These are phyloP conservation scores for Entomortierella lignicola DNA, from an alignment of 192 early-diverging fungal genomes.

Conservation along the genomic window DNA sequence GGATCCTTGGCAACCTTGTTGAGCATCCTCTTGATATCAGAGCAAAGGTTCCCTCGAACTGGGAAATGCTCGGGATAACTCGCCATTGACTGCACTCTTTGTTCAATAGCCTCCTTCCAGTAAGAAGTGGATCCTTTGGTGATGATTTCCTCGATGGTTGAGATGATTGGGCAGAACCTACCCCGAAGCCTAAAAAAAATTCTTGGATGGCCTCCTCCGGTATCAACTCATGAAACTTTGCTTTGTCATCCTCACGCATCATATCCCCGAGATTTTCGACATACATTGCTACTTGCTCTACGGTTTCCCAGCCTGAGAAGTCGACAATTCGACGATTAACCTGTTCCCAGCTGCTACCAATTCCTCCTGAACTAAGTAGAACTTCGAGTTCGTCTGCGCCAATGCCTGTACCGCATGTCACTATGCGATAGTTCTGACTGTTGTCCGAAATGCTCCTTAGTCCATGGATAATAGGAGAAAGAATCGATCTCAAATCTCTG, in stretches of 20 bases:
- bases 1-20: slow-evolving; percentile 44
- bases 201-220: slow-evolving; percentile 38
- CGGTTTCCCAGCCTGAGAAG: slow-evolving; percentile 48
- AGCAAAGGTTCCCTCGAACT: slow-evolving; percentile 32
- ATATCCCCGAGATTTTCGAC: slow-evolving; percentile 41
- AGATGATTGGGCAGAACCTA: slow-evolving; percentile 30
- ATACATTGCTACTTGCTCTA: slow-evolving; percentile 31
- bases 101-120: slow-evolving; percentile 40
- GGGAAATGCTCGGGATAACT: slow-evolving; percentile 35
- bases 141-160: slow-evolving; percentile 49
- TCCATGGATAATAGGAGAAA: slow-evolving; percentile 39
- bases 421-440: slow-evolving; percentile 21
- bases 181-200: slow-evolving; percentile 46
- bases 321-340: slow-evolving; percentile 35
- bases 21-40: slow-evolving; percentile 45
- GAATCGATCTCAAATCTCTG: slow-evolving; percentile 25
- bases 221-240: slow-evolving; percentile 27
- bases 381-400: slow-evolving; percentile 32
- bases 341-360: slow-evolving; percentile 26
- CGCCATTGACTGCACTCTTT: slow-evolving; percentile 16
- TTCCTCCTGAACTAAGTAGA: slow-evolving; percentile 29
- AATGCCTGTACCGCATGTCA: slow-evolving; percentile 43
- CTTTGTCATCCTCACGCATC: slow-evolving; percentile 36
- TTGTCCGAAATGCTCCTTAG: slow-evolving; percentile 27
- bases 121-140: slow-evolving; percentile 33